A percentile compares a stretch with the other conserved stretches of the same genome.
Conservation (phyloP, 2,329 filamentous ascomycete genomes). For the Aspergillus bombycis region DNA sequence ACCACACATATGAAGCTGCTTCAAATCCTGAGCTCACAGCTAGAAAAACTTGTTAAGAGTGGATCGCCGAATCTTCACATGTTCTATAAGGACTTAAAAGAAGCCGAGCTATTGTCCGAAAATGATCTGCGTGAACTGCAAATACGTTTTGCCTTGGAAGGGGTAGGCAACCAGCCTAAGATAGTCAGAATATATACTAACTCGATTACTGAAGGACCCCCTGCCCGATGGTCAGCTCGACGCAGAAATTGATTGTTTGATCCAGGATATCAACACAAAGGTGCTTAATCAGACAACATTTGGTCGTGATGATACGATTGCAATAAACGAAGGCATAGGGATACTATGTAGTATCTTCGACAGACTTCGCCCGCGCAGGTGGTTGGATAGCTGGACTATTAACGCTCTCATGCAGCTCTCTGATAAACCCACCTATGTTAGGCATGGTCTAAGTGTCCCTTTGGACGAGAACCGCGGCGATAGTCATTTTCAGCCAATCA, state of each 20-base stretch:
- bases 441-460: slow-evolving; percentile 22
- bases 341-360: slow-evolving; percentile 23
- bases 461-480: slow-evolving; percentile 18
- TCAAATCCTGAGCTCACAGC: slow-evolving; percentile 23
- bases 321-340: slow-evolving; percentile 20
- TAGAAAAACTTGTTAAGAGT: slow-evolving; percentile 18
- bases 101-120: not conserved
- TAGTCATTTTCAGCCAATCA: slow-evolving; percentile 20
- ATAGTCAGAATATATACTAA: not conserved
- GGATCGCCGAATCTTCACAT: slow-evolving; percentile 20
- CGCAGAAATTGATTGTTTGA: slow-evolving; percentile 6
- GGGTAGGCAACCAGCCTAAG: not conserved
- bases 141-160: slow-evolving; percentile 2
- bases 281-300: slow-evolving; percentile 1
- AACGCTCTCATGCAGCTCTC: slow-evolving; percentile 25
- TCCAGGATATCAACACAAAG: slow-evolving; percentile 4
- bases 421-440: slow-evolving; percentile 26
- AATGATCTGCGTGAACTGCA: not conserved
- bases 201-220: not conserved
- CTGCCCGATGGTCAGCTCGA: slow-evolving; percentile 1
- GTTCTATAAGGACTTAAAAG: slow-evolving; percentile 6
- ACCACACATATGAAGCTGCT: slow-evolving; percentile 25
- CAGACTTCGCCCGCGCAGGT: slow-evolving; percentile 23
- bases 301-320: slow-evolving; percentile 13
- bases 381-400: slow-evolving; percentile 27